A percentile compares a stretch with the other conserved stretches of the same genome.
Evolutionary conservation across 2,329 filamentous ascomycete genomes (phyloP).

Genomic region (Verticillium nonalfalfae): DNA sequence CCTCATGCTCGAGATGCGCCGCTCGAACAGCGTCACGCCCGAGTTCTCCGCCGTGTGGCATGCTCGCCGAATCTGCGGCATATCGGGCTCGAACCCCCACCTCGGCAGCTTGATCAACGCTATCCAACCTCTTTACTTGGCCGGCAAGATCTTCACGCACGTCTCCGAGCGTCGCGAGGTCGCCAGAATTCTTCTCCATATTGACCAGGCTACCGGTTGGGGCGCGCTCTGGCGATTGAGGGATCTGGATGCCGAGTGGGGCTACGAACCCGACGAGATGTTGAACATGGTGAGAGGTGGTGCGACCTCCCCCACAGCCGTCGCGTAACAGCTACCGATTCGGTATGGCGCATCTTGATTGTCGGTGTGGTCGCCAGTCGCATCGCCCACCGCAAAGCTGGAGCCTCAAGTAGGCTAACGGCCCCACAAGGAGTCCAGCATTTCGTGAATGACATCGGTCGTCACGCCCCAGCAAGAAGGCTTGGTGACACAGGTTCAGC

Average conservation of each 20-base stretch:
- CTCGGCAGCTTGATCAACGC: constrained; percentile 44
- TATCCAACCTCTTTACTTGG: constrained; percentile 45
- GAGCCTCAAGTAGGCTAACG: too few relatives aligned
- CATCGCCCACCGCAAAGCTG: too few relatives aligned
- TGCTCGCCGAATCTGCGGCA: constrained; percentile 42
- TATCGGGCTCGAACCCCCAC: constrained; percentile 43
- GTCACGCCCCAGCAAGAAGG: too few relatives aligned
- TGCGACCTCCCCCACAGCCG: neutral
- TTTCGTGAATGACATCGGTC: too few relatives aligned
- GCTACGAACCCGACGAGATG: constrained; percentile 14
- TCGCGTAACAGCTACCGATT: neutral
- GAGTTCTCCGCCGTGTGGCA: constrained; percentile 34
- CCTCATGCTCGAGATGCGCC: constrained; percentile 36
- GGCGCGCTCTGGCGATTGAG: constrained; percentile 40
- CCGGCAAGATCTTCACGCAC: constrained; percentile 41
- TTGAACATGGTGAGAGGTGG: neutral
- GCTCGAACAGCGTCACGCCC: constrained; percentile 17
- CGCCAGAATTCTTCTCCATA: constrained; percentile 30
- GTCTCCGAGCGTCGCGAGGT: constrained; percentile 25
- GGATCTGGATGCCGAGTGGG: constrained; percentile 34
- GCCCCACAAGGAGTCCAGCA: too few relatives aligned
- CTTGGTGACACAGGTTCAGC: too few relatives aligned
- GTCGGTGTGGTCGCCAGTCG: too few relatives aligned
- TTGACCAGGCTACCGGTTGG: constrained; percentile 42
- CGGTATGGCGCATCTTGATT: neutral